These are phyloP conservation scores for Xylaria sp. DNA, from an alignment of 495 filamentous ascomycete species.

Conservation along the genomic window DNA sequence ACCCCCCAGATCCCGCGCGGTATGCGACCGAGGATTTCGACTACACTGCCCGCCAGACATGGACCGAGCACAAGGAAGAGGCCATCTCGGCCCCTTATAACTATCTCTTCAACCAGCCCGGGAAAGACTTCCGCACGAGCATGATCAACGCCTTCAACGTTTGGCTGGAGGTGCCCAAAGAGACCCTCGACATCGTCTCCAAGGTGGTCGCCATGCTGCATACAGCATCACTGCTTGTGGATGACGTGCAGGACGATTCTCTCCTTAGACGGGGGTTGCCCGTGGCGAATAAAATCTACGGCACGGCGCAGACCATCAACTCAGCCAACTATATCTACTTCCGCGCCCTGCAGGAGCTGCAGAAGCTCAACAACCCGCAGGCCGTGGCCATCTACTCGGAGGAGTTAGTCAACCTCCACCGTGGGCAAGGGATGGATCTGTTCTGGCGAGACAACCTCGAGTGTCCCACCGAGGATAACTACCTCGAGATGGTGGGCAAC, in stretches of 20 bases:
- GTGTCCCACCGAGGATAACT: slow-evolving; percentile 94
- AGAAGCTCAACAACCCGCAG: slow-evolving; percentile 73
- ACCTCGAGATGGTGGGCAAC: slow-evolving; percentile 98
- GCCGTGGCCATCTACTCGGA: slow-evolving; percentile 83
- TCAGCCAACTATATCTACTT: slow-evolving; percentile 98
- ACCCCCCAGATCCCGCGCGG: slow-evolving; percentile 50
- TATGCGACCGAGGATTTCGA: slow-evolving; percentile 56
- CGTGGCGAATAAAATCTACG: slow-evolving; percentile 94
- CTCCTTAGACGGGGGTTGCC: slow-evolving; percentile 85
- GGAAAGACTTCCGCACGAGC: slow-evolving; percentile 88
- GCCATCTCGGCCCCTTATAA: slow-evolving; percentile 87
- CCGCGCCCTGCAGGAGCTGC: slow-evolving; percentile 79
- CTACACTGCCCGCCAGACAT: slow-evolving; percentile 52
- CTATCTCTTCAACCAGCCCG: slow-evolving; percentile 83
- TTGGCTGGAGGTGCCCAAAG: slow-evolving; percentile 83
- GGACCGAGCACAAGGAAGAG: slow-evolving; percentile 75
- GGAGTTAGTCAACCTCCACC: slow-evolving; percentile 91
- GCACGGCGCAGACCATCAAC: slow-evolving; percentile 95
- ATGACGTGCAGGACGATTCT: slow-evolving; percentile 90
- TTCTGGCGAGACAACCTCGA: slow-evolving; percentile 96
- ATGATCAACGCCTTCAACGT: slow-evolving; percentile 89
- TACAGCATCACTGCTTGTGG: slow-evolving; percentile 89
- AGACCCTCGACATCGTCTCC: slow-evolving; percentile 80
- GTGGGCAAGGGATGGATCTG: slow-evolving; percentile 96
- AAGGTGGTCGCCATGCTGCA: slow-evolving; percentile 93